These are phyloP conservation scores for Purshia tridentata DNA, from an alignment of 306 rosid genomes.

Conservation along the genomic window DNA sequence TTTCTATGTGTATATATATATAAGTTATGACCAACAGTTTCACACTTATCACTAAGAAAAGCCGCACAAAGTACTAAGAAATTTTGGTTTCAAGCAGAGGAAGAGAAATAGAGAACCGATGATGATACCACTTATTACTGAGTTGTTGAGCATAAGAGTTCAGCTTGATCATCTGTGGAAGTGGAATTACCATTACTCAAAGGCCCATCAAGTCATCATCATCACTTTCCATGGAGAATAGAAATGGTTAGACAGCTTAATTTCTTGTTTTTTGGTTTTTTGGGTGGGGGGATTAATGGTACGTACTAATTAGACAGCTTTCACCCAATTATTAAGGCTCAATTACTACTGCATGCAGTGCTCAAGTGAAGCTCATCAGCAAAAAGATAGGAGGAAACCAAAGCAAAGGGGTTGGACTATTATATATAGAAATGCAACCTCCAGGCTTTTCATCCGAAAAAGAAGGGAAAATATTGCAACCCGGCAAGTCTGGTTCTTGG, in stretches of 20 bases:
- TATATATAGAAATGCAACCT: no score
- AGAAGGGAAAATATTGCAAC: background rate
- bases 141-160: slow-evolving; percentile 2
- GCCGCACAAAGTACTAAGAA: background rate
- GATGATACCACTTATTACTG: background rate
- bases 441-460: background rate
- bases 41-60: background rate
- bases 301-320: no score
- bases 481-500: slow-evolving; percentile 46
- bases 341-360: background rate
- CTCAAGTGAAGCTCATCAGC: background rate
- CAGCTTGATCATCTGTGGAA: background rate
- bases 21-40: background rate
- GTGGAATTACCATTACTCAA: background rate
- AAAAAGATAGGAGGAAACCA: background rate
- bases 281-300: no score
- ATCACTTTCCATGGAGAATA: background rate
- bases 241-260: background rate
- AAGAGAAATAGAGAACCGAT: background rate
- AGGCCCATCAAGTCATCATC: slow-evolving; percentile 4
- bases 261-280: no score
- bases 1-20: background rate
- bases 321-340: background rate
- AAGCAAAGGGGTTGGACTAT: background rate
- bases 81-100: background rate